Evolutionary conservation across 2,329 filamentous ascomycete genomes (phyloP).

Genomic region (Thermoascus crustaceus): DNA sequence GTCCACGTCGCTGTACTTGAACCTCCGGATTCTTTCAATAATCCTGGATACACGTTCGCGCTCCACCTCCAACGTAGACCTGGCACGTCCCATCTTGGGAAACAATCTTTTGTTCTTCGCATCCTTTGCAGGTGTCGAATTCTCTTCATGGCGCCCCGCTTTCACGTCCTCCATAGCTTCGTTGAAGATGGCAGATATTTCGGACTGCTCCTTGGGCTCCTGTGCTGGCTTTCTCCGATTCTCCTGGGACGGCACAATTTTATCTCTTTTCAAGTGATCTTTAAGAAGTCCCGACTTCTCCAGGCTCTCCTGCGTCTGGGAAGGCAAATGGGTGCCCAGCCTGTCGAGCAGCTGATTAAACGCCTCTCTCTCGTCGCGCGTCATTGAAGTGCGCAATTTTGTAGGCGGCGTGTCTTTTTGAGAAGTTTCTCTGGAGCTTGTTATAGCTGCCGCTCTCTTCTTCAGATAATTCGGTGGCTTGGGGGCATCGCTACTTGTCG

Average conservation of each 20-base stretch:
- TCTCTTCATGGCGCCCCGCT: too few species aligned
- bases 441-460: slow-evolving; percentile 11
- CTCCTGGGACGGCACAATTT: too few species aligned
- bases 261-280: too few species aligned
- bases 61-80: slow-evolving; percentile 4
- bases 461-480: slow-evolving; percentile 17
- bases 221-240: too few species aligned
- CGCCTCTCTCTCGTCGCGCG: slow-evolving; percentile 12
- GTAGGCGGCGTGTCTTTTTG: background rate
- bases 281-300: too few species aligned
- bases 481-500: background rate
- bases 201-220: too few species aligned
- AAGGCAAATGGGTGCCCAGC: slow-evolving; percentile 5
- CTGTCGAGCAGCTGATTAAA: slow-evolving; percentile 16
- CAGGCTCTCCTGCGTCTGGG: slow-evolving; percentile 4
- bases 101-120: background rate
- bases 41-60: background rate
- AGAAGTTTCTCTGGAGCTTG: slow-evolving; percentile 1
- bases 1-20: slow-evolving; percentile 12
- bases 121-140: too few species aligned
- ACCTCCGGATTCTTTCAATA: background rate
- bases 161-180: slow-evolving; percentile 15
- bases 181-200: slow-evolving; percentile 20
- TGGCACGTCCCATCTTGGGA: background rate
- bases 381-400: slow-evolving; percentile 12